These are phyloP conservation scores for Lasiosphaeris hirsuta DNA, from an alignment of 495 filamentous ascomycete genomes.

Conservation along the genomic window DNA sequence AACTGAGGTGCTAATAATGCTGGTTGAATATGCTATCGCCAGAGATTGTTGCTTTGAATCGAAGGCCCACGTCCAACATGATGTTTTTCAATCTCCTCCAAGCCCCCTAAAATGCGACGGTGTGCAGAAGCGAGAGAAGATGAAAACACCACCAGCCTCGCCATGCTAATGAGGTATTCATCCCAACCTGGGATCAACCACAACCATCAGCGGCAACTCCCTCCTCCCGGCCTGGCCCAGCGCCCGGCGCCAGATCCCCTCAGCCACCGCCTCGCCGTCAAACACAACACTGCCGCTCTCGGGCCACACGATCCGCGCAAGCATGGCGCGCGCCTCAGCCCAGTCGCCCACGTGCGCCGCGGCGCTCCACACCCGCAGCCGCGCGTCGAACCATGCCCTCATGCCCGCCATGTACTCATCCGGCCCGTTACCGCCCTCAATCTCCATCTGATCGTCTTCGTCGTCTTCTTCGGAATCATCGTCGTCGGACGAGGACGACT, in stretches of 20 bases:
- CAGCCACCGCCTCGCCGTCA: constrained; percentile 1
- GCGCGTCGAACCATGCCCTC: constrained; percentile 12
- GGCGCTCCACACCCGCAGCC: constrained; percentile 9
- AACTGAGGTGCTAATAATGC: too few relatives aligned
- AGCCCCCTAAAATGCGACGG: too few relatives aligned
- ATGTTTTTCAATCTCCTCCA: too few relatives aligned
- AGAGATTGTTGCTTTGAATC: too few relatives aligned
- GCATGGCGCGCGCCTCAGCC: constrained; percentile 1
- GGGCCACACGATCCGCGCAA: constrained; percentile 13
- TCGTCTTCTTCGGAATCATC: constrained; percentile 1
- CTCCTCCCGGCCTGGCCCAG: neutral
- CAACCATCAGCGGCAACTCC: neutral
- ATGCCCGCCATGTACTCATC: neutral
- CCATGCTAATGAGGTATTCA: neutral
- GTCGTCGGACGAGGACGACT: neutral
- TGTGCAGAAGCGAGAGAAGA: too few relatives aligned
- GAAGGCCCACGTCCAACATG: too few relatives aligned
- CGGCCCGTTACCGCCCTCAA: neutral
- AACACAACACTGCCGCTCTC: neutral
- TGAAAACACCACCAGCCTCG: too few relatives aligned
- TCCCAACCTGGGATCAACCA: constrained; percentile 3
- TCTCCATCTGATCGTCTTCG: neutral
- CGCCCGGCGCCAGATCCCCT: constrained; percentile 9
- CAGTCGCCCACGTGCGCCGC: constrained; percentile 4
- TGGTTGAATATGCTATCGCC: too few relatives aligned